Base-by-base conservation (phyloP, 2,329 filamentous ascomycete species). In the Dactylellina parvicollis region DNA sequence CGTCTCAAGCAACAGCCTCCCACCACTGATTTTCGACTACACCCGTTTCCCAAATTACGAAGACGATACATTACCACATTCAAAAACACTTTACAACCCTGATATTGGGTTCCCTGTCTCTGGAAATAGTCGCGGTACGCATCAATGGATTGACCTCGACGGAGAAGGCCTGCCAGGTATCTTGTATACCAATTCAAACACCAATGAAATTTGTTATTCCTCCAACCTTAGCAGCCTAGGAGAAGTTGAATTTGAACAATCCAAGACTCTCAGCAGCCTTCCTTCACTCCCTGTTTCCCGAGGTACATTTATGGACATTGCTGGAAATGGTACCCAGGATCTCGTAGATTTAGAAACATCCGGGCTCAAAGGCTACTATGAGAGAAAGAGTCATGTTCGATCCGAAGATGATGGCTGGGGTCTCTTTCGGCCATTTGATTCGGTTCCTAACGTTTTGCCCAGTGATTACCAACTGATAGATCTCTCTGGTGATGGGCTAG, bases 401-500 rank as follows among this genome's bases (percentile, higher is more conserved):
- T 8, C 28, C 8, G 38, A 34, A 34, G 20, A 34, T 26, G 71
- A 56, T 14, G 32, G 10, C 7, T 75, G 75, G 75, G 40, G 12
- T 14, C 24, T 36, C n/a, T 64, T 59, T 32, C 24, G 24, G 1
- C n/a, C 36, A 9, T 62, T 73, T 22, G 12, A 20, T 7, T 64
- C 46, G 26, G 34, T 59, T 2, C 76, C 75, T 3, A 77, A 65
- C 32, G 8, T 75, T 12, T 26, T 24, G 0, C 38, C 67, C 44
- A 38, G 44, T 0, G 40, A 72, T 20, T 8, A 73, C 2, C 34
- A 52, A 22, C 46, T 59, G 22, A 24, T 78, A 10, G 79, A 80
- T 52, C 60, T 79, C 22, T 74, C 76, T 0, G 79, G 79, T 9
- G 75, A 79, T 52, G 80, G 80, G 8, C 60, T 77, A 8, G 24